Evolutionary conservation across 2,329 filamentous ascomycete species (phyloP).

Genomic region (Fusarium algeriense): DNA sequence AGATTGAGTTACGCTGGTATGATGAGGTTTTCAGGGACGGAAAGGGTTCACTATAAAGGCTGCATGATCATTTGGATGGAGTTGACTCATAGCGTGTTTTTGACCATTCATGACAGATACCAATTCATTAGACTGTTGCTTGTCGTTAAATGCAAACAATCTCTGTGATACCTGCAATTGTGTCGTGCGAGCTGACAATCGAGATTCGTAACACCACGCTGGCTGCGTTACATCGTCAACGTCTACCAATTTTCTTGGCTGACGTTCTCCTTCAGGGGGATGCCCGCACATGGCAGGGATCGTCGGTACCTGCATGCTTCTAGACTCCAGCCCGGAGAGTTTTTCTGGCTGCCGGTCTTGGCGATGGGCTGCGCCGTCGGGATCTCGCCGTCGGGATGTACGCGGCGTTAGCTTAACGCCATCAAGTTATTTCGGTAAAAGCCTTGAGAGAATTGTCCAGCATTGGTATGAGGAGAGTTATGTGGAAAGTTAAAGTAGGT

Average conservation of each 20-base stretch:
- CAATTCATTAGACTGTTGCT: conserved; percentile 6
- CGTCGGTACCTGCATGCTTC: conserved; percentile 21
- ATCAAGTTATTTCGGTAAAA: neutral
- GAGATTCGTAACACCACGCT: neutral
- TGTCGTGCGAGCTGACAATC: neutral
- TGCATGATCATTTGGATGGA: conserved; percentile 20
- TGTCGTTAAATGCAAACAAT: neutral
- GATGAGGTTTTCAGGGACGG: conserved; percentile 43
- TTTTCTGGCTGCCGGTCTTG: conserved; percentile 6
- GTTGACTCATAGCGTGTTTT: conserved; percentile 40
- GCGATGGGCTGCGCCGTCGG: conserved; percentile 10
- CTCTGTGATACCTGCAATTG: neutral
- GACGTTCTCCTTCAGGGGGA: conserved; percentile 6
- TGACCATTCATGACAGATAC: conserved; percentile 21
- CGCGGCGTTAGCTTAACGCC: neutral
- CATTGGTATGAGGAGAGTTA: too few relatives aligned
- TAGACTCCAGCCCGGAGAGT: conserved; percentile 1
- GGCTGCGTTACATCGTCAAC: neutral
- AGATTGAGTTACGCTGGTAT: conserved; percentile 34
- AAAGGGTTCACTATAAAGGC: conserved; percentile 33
- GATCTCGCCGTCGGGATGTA: neutral
- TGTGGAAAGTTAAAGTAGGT: too few relatives aligned
- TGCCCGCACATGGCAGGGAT: conserved; percentile 5
- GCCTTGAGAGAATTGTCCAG: neutral
- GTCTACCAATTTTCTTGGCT: conserved; percentile 27